These are phyloP conservation scores for Arthroderma uncinatum DNA, from an alignment of 2,329 filamentous ascomycete species.

Conservation along the genomic window DNA sequence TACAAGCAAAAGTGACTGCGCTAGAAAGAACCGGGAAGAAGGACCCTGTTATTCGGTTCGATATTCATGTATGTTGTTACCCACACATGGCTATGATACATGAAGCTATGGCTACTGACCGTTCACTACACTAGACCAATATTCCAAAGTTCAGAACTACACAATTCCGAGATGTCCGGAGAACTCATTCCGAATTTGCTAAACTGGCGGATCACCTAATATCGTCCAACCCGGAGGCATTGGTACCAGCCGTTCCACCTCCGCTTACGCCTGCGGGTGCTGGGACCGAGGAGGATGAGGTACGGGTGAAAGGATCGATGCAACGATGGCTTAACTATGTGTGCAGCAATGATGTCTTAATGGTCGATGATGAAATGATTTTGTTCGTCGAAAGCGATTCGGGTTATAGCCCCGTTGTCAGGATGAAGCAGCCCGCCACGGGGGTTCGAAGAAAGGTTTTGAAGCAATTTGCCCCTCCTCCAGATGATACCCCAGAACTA, in stretches of 20 bases:
- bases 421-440: slow-evolving; percentile 93
- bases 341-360: slow-evolving; percentile 81
- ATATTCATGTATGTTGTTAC: slow-evolving; percentile 67
- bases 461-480: slow-evolving; percentile 95
- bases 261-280: slow-evolving; percentile 87
- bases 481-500: slow-evolving; percentile 92
- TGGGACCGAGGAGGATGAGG: slow-evolving; percentile 91
- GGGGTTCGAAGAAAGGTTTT: slow-evolving; percentile 89
- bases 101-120: slow-evolving; percentile 4
- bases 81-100: not conserved
- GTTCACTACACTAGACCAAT: slow-evolving; percentile 60
- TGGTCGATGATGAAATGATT: slow-evolving; percentile 92
- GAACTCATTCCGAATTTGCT: slow-evolving; percentile 87
- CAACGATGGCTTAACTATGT: slow-evolving; percentile 94
- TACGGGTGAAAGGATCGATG: slow-evolving; percentile 73
- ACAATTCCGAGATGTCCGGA: slow-evolving; percentile 93
- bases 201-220: slow-evolving; percentile 95
- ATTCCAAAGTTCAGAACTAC: slow-evolving; percentile 96
- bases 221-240: slow-evolving; percentile 90
- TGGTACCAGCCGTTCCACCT: slow-evolving; percentile 91
- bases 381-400: slow-evolving; percentile 99
- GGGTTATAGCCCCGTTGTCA: slow-evolving; percentile 89
- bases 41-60: slow-evolving; percentile 86
- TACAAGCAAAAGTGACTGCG: slow-evolving; percentile 90
- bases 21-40: slow-evolving; percentile 90